Percentiles rank a stretch among this genome's conserved stretches.
Conservation (phyloP, 2,329 filamentous ascomycete genomes). For the Verticillium albo-atrum region DNA sequence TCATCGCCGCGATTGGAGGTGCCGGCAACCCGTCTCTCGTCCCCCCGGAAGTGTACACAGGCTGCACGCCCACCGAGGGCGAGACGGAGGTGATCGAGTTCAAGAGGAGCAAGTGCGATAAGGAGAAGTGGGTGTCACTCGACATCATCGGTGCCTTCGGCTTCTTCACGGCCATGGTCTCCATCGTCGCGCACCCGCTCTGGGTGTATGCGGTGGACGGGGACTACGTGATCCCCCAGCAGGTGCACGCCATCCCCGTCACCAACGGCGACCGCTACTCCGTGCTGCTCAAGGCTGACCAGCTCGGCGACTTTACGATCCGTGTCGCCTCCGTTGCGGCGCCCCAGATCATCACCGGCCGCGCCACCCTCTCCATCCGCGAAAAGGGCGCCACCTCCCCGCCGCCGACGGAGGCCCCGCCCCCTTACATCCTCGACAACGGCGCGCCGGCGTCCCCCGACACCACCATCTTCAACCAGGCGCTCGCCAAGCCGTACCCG, state of each 20-base stretch:
- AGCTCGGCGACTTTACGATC: slow-evolving; percentile 47
- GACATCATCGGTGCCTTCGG: slow-evolving; percentile 50
- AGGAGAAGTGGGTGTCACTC: slow-evolving; percentile 39
- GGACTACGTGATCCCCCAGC: slow-evolving; percentile 47
- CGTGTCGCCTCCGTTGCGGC: slow-evolving; percentile 43
- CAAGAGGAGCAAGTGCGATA: slow-evolving; percentile 23
- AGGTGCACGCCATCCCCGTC: slow-evolving; percentile 22
- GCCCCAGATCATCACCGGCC: slow-evolving; percentile 51
- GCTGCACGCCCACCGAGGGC: slow-evolving; percentile 42
- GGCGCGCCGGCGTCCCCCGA: slow-evolving; percentile 35
- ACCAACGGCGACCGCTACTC: slow-evolving; percentile 51
- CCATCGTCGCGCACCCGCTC: slow-evolving; percentile 49
- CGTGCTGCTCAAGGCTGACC: slow-evolving; percentile 40
- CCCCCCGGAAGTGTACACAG: slow-evolving; percentile 36
- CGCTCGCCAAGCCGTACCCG: slow-evolving; percentile 41
- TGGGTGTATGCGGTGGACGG: slow-evolving; percentile 52
- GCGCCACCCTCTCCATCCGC: slow-evolving; percentile 39
- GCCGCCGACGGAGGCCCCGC: slow-evolving; percentile 16
- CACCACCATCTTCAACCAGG: slow-evolving; percentile 40
- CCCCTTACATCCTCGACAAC: slow-evolving; percentile 44
- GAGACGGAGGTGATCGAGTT: slow-evolving; percentile 33
- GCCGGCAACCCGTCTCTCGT: slow-evolving; percentile 28
- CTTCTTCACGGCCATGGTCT: slow-evolving; percentile 38
- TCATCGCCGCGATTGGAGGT: slow-evolving; percentile 27
- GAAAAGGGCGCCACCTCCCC: slow-evolving; percentile 12